Conservation (phyloP, 2,329 filamentous ascomycete genomes). For the Arachnomyces sp. region DNA sequence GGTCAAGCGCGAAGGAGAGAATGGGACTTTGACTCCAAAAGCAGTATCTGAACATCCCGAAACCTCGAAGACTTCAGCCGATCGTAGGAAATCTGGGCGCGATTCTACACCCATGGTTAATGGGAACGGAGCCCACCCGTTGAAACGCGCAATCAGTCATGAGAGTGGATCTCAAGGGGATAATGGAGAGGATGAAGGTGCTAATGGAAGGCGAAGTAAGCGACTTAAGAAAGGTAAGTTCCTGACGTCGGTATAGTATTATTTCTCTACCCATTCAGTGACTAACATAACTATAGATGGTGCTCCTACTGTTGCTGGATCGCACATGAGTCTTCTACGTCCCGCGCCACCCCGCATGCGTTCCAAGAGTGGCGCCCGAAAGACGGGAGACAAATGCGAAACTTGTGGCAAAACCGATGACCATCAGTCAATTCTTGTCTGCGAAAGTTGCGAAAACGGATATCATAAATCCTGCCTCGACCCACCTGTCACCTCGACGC, state of each 20-base stretch:
- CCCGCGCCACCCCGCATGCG: slow-evolving; percentile 58
- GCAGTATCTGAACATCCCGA: slow-evolving; percentile 53
- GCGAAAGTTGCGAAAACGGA: slow-evolving; percentile 84
- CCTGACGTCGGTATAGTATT: background rate
- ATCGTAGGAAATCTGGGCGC: slow-evolving; percentile 50
- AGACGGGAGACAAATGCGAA: slow-evolving; percentile 68
- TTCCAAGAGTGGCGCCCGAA: slow-evolving; percentile 49
- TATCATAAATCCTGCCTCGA: slow-evolving; percentile 87
- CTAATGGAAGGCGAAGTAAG: slow-evolving; percentile 75
- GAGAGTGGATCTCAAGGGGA: slow-evolving; percentile 39
- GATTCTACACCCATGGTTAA: slow-evolving; percentile 46
- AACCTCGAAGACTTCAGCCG: slow-evolving; percentile 53
- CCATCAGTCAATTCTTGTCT: slow-evolving; percentile 60
- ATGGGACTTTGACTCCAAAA: slow-evolving; percentile 51
- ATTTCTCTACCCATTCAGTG: slow-evolving; percentile 32
- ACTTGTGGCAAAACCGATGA: slow-evolving; percentile 75
- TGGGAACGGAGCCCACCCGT: slow-evolving; percentile 44
- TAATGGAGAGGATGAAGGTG: slow-evolving; percentile 50
- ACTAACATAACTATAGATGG: slow-evolving; percentile 32
- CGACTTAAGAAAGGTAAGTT: slow-evolving; percentile 74
- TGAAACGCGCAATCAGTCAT: slow-evolving; percentile 70
- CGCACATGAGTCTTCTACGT: slow-evolving; percentile 90
- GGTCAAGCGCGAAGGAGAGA: slow-evolving; percentile 47
- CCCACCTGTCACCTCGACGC: slow-evolving; percentile 66
- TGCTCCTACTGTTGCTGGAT: slow-evolving; percentile 80